A percentile compares a stretch with the other conserved stretches of the same genome.
Conservation (phyloP, 108 stramenopile species). For the Cyclotella distinguenda region DNA sequence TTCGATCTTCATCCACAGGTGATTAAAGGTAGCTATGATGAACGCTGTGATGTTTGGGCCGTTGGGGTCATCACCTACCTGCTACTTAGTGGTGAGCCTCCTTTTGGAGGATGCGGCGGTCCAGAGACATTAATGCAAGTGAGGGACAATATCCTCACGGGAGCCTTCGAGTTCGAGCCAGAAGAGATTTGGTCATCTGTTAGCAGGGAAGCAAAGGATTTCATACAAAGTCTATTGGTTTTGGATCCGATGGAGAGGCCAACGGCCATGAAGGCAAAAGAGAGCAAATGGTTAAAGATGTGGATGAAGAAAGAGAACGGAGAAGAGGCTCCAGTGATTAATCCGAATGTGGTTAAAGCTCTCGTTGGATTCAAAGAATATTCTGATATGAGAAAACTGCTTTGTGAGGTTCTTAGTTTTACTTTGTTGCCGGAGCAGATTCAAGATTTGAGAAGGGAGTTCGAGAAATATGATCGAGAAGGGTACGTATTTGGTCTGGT, state of each 20-base stretch:
- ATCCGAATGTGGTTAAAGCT: constrained; percentile 77
- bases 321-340: constrained; percentile 54
- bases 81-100: constrained; percentile 79
- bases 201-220: constrained; percentile 79
- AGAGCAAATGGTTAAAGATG: constrained; percentile 81
- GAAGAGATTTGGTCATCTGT: constrained; percentile 77
- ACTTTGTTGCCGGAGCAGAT: constrained; percentile 89
- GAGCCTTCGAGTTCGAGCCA: constrained; percentile 68
- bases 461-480: constrained; percentile 83
- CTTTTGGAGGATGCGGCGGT: constrained; percentile 86
- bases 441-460: constrained; percentile 79
- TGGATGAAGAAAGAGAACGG: constrained; percentile 59
- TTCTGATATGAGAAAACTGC: constrained; percentile 84
- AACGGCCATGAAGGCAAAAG: constrained; percentile 85
- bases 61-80: constrained; percentile 86
- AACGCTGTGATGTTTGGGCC: constrained; percentile 86
- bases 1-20: constrained; percentile 21
- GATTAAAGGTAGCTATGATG: constrained; percentile 80
- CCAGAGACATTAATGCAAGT: constrained; percentile 82
- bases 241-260: constrained; percentile 82
- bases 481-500: neutral
- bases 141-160: constrained; percentile 68
- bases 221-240: constrained; percentile 82
- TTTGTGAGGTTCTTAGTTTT: constrained; percentile 87
- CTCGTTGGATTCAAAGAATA: constrained; percentile 85